These are phyloP conservation scores for Cenococcum geophilum DNA, from an alignment of 495 filamentous ascomycete genomes.

Conservation along the genomic window DNA sequence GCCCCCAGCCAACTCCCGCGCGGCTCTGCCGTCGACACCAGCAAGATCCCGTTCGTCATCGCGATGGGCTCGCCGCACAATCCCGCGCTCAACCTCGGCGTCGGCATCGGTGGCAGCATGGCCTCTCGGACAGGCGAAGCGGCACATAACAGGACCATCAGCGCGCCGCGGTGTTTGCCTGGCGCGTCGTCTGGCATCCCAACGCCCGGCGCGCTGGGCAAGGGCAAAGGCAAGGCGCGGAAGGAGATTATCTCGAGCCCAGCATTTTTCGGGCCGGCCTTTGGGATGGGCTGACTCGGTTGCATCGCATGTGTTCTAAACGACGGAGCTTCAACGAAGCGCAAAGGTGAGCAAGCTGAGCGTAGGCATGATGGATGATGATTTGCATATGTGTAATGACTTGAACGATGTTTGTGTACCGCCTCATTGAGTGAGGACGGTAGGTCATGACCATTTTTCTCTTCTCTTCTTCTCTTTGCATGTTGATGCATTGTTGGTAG, in stretches of 20 bases:
- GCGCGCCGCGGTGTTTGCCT: constrained; percentile 4
- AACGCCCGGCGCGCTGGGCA: constrained; percentile 16
- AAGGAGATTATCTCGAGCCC: constrained; percentile 25
- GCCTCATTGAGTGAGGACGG: no score
- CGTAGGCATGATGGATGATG: no score
- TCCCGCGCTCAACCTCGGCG: constrained; percentile 19
- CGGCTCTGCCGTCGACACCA: constrained; percentile 1
- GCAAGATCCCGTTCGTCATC: constrained; percentile 28
- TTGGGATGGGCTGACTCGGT: background rate
- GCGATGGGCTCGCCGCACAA: constrained; percentile 29
- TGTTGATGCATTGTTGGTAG: no score
- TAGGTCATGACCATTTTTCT: no score
- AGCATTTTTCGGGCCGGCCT: background rate
- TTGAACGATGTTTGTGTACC: no score
- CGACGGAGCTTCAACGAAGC: no score
- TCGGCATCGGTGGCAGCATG: background rate
- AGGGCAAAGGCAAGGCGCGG: constrained; percentile 26
- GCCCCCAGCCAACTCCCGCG: constrained; percentile 7
- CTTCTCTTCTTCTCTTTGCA: no score
- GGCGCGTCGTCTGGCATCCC: constrained; percentile 4
- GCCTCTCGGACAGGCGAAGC: background rate
- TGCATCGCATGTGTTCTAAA: no score
- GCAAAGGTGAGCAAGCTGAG: no score
- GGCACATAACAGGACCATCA: constrained; percentile 13
- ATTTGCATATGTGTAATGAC: no score